Evolutionary conservation across 2,329 filamentous ascomycete species (phyloP).

Genomic region (Colletotrichum graminicola): DNA sequence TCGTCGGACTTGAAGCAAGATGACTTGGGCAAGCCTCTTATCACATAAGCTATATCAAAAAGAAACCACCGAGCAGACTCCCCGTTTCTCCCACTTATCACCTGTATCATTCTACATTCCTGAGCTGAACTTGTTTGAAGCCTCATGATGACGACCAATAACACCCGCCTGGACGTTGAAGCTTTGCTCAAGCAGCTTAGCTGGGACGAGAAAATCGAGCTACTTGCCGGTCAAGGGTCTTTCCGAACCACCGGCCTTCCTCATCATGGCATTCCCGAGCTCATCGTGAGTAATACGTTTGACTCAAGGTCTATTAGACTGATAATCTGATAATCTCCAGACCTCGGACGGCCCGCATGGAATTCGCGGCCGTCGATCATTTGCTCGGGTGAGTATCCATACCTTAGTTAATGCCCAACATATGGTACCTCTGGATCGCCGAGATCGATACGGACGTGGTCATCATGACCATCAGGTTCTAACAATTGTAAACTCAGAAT

Average conservation of each 20-base stretch:
- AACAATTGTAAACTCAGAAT: conserved; percentile 1
- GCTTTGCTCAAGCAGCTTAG: conserved; percentile 39
- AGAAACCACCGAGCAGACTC: background rate
- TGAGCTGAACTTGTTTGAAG: background rate
- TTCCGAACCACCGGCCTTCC: conserved; percentile 40
- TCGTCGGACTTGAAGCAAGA: background rate
- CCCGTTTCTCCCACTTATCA: background rate
- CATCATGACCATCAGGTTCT: conserved; percentile 10
- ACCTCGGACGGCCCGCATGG: conserved; percentile 38
- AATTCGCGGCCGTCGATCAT: conserved; percentile 33
- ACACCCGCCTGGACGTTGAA: conserved; percentile 31
- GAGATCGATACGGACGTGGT: background rate
- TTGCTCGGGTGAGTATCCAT: conserved; percentile 22
- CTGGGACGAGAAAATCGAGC: conserved; percentile 41
- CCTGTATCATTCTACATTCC: background rate
- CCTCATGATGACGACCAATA: background rate
- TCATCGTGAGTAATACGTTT: conserved; percentile 10
- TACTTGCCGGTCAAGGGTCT: conserved; percentile 41
- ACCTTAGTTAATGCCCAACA: background rate
- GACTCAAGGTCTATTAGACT: background rate
- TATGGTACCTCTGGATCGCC: background rate
- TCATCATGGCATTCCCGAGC: conserved; percentile 33
- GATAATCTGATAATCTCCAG: background rate
- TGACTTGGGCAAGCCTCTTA: background rate
- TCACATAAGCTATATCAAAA: conserved; percentile 1